These are phyloP conservation scores for Magnusiomyces paraingens DNA, from an alignment of 1,139 yeast genomes.

Conservation along the genomic window DNA sequence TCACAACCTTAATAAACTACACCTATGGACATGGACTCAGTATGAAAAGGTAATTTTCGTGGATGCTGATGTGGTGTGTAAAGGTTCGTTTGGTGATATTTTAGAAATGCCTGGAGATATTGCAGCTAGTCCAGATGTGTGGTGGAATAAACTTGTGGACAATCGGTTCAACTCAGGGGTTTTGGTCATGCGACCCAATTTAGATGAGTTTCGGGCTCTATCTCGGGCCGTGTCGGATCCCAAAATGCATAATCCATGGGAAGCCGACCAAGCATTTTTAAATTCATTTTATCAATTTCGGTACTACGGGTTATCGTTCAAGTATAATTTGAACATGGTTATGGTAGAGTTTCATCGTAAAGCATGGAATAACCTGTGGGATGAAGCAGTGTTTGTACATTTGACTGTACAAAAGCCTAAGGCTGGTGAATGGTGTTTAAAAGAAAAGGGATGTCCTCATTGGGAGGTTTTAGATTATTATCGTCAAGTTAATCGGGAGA, in stretches of 20 bases:
- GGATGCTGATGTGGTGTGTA: constrained; percentile 26
- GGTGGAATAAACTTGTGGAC: constrained; percentile 23
- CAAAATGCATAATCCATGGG: constrained; percentile 24
- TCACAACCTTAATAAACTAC: constrained; percentile 25
- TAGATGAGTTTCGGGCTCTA: constrained; percentile 22
- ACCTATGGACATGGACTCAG: constrained; percentile 25
- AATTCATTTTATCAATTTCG: constrained; percentile 21
- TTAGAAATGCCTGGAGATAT: constrained; percentile 23
- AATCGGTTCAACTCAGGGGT: constrained; percentile 24
- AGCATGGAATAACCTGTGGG: constrained; percentile 24
- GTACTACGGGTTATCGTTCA: constrained; percentile 22
- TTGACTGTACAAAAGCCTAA: constrained; percentile 17
- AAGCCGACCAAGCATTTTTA: constrained; percentile 25
- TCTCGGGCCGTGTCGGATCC: constrained; percentile 24
- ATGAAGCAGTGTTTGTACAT: constrained; percentile 24
- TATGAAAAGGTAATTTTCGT: constrained; percentile 24
- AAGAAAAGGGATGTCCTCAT: constrained; percentile 12
- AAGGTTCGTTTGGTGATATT: constrained; percentile 21
- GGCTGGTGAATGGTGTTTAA: constrained; percentile 9
- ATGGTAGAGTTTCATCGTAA: constrained; percentile 19
- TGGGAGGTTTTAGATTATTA: constrained; percentile 23
- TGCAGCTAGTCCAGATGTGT: constrained; percentile 23
- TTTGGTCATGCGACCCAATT: constrained; percentile 22
- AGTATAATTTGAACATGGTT: constrained; percentile 23
- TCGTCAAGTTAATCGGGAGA: constrained; percentile 21